phyloP scores from a whole-genome alignment of 345 rosid species.

The Cochlearia excelsa region DNA sequence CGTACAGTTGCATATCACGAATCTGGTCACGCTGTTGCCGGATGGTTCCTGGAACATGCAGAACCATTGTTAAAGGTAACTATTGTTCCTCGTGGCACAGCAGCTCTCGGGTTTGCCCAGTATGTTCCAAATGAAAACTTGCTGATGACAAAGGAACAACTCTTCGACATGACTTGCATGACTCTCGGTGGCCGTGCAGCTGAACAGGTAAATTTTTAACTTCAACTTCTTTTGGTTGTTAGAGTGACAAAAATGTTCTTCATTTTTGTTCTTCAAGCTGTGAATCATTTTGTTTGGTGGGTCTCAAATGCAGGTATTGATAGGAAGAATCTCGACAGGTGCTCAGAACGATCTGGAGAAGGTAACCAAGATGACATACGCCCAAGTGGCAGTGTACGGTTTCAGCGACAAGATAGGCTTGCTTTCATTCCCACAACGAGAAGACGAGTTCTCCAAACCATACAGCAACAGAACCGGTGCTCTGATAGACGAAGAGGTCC shows the following conservation, averaged over 20 bases:
- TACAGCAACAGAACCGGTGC: constrained; percentile 91
- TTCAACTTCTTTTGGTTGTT: constrained; percentile 4
- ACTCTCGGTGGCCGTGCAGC: constrained; percentile 97
- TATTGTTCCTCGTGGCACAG: constrained; percentile 96
- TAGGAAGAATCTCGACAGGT: constrained; percentile 89
- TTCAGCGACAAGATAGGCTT: constrained; percentile 95
- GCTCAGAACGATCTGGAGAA: constrained; percentile 97
- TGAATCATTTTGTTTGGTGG: constrained; percentile 17
- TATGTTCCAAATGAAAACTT: constrained; percentile 96
- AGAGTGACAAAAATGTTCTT: background rate
- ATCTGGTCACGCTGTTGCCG: constrained; percentile 92
- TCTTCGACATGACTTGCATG: constrained; percentile 96
- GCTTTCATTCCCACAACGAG: constrained; percentile 85
- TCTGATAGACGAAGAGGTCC: constrained; percentile 73
- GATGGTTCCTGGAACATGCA: constrained; percentile 97
- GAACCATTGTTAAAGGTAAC: constrained; percentile 91
- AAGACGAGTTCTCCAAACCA: constrained; percentile 81
- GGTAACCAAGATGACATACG: constrained; percentile 92
- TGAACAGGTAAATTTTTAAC: constrained; percentile 61
- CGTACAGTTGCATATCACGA: constrained; percentile 93
- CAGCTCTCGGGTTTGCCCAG: constrained; percentile 95
- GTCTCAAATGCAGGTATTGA: constrained; percentile 52
- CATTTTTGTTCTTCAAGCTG: background rate
- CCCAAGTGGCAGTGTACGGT: constrained; percentile 94
- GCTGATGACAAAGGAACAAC: constrained; percentile 92